These are phyloP conservation scores for Paraphoma sp. DNA, from an alignment of 2,329 filamentous ascomycete genomes.

Conservation along the genomic window DNA sequence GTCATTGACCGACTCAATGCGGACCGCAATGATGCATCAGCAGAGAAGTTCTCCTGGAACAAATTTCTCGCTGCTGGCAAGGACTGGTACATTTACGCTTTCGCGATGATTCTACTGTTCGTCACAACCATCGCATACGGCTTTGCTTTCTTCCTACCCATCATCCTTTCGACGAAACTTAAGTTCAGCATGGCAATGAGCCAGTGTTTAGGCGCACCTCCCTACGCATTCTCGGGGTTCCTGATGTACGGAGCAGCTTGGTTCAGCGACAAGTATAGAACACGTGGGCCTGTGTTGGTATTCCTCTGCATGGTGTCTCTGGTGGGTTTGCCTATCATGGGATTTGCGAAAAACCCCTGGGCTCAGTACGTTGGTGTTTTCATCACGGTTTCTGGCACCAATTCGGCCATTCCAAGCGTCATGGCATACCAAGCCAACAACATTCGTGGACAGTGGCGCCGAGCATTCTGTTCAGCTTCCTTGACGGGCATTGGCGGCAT, in stretches of 20 bases:
- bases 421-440: constrained; percentile 35
- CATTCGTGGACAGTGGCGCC: constrained; percentile 28
- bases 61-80: constrained; percentile 28
- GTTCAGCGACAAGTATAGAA: constrained; percentile 33
- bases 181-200: constrained; percentile 32
- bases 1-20: constrained; percentile 29
- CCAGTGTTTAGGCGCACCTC: constrained; percentile 32
- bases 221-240: constrained; percentile 31
- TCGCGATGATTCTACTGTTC: constrained; percentile 27
- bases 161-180: constrained; percentile 28
- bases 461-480: constrained; percentile 29
- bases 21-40: constrained; percentile 25
- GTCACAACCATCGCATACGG: constrained; percentile 30
- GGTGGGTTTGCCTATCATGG: constrained; percentile 34
- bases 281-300: constrained; percentile 26
- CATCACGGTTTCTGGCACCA: constrained; percentile 26
- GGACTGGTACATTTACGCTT: constrained; percentile 33
- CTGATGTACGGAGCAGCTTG: constrained; percentile 34
- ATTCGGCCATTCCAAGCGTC: constrained; percentile 25
- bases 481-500: constrained; percentile 28
- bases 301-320: constrained; percentile 28
- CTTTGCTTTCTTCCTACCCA: constrained; percentile 31
- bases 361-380: constrained; percentile 32
- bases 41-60: constrained; percentile 27
- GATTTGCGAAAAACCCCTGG: constrained; percentile 29